These are phyloP conservation scores for Linum lewisii DNA, from an alignment of 345 rosid genomes.

Conservation along the genomic window DNA sequence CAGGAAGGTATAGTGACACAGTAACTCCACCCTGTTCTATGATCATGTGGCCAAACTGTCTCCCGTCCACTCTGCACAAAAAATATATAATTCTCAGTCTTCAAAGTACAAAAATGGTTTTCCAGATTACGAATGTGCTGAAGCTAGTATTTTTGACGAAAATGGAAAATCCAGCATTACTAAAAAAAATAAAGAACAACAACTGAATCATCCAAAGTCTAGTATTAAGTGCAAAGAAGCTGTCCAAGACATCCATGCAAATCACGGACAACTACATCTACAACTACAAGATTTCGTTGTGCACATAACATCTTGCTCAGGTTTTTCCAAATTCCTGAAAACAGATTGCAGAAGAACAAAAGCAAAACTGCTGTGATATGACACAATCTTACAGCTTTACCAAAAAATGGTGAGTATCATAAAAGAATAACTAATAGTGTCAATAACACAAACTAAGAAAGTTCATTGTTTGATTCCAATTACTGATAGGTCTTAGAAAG, in stretches of 20 bases:
- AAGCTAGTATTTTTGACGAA: not conserved
- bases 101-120: not conserved
- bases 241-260: not conserved
- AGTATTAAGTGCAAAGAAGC: not conserved
- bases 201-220: not conserved
- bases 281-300: not conserved
- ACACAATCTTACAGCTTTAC: no score
- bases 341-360: no score
- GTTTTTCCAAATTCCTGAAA: not conserved
- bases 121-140: not conserved
- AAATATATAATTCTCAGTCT: not conserved
- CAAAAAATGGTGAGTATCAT: no score
- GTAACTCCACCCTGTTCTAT: conserved; percentile 89
- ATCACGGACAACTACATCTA: not conserved
- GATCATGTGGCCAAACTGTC: conserved; percentile 93
- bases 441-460: no score
- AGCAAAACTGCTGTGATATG: no score
- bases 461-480: no score
- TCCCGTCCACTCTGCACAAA: conserved; percentile 73
- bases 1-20: conserved; percentile 85
- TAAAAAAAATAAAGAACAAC: not conserved
- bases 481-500: no score
- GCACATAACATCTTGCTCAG: not conserved
- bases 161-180: not conserved
- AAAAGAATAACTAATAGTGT: no score